Base-by-base conservation (phyloP, 257 asterid species). In the Ilex asprella region DNA sequence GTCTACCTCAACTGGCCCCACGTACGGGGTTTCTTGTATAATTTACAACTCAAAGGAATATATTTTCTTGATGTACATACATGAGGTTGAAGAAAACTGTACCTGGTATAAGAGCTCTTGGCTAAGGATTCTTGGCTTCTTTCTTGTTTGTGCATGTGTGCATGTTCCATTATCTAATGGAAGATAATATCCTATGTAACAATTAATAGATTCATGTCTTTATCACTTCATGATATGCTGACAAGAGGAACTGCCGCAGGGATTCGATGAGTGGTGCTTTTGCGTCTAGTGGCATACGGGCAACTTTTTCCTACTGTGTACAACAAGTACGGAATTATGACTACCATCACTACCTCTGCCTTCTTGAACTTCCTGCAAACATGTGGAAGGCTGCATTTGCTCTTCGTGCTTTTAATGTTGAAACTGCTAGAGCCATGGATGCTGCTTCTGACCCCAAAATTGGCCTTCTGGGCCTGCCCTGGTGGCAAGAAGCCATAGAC, bases 401-500 rank as follows among this genome's bases (percentile, higher is more conserved):
- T 0, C 78, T 92, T 53, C 86, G 89, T 46, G 99, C 99, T 13
- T 92, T 89, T 54, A 89, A 92, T 10, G 86, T 92, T 2, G 99
- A 92, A 73, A 92, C 97, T 8, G 76, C 97, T 35, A 76, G 86
- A 76, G 97, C 97, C 11, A 87, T 89, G 91, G 99, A 92, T 50
- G 79, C 86, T 30, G 93, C 97, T 62, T 92, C 99, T n/a, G 89
- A 89, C 63, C 96, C 99, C 13, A 89, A 74, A 76, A 86, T 86
- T 16, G 99, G 99, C 35, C 99, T 86, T 56, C 85, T 92, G 99
- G 91, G 95, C 70, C 82, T 92, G 14, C 79, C 86, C 31, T 92
- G 97, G 97, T 92, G 99, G 99, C 86, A 89, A 76, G 99, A 92
- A 68, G 85, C 97, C 70, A 72, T 89, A 0, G 97, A 86, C 77